Conservation (phyloP, 2,329 filamentous ascomycete genomes). For the Calonectria crousiana region DNA sequence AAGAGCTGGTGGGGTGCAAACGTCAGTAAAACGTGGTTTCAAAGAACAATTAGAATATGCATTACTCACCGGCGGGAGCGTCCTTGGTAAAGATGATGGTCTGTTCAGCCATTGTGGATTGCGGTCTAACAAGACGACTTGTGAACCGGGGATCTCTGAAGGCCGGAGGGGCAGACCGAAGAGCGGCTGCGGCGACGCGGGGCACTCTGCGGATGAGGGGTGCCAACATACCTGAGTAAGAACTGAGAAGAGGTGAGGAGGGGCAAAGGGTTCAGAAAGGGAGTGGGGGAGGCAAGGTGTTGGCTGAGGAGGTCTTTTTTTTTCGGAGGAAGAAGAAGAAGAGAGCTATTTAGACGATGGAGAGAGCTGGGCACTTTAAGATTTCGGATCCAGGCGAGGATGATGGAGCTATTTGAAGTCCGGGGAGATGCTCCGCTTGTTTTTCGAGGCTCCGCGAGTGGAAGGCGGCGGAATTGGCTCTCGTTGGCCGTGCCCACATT, state of each 20-base stretch:
- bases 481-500: constrained; percentile 13
- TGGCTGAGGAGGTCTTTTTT: not conserved
- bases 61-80: constrained; percentile 67
- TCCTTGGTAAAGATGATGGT: constrained; percentile 69
- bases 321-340: not conserved
- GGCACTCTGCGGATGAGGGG: constrained; percentile 39
- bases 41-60: not conserved
- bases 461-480: constrained; percentile 25
- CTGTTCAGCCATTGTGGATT: constrained; percentile 61
- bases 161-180: constrained; percentile 33
- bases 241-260: not conserved
- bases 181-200: constrained; percentile 34
- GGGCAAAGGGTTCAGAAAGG: not conserved
- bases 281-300: not conserved
- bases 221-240: constrained; percentile 37
- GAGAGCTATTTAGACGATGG: not conserved
- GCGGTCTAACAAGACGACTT: constrained; percentile 45
- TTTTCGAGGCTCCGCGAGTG: constrained; percentile 18
- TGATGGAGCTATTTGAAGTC: constrained; percentile 21
- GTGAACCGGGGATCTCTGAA: constrained; percentile 45
- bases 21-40: constrained; percentile 21
- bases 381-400: constrained; percentile 1
- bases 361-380: constrained; percentile 19
- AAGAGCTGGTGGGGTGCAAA: constrained; percentile 57
- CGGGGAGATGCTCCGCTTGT: constrained; percentile 26